Base-by-base conservation (phyloP, 306 rosid genomes). In the Sesbania bispinosa region DNA sequence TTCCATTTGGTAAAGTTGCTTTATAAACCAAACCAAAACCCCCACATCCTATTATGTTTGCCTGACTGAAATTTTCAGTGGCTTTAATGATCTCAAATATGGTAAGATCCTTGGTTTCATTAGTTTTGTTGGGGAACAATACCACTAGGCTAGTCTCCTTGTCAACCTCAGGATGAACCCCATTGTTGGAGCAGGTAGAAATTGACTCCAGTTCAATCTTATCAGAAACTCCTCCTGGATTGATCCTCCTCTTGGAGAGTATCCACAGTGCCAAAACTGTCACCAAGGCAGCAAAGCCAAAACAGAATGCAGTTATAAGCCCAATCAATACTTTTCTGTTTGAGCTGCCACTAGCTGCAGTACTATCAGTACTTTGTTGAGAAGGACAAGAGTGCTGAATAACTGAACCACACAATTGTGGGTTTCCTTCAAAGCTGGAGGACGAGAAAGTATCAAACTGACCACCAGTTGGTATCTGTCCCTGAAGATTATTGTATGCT, bases 21-120 rank as follows among this genome's bases (percentile, higher is more conserved):
- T 85, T 93, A 74, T 90, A 93, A 74, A 93, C 98, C 86, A 93
- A 84, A 68, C 98, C 98, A 74, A 90, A 93, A 50, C 98, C 98
- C 6, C 98, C 98, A 39, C 98, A 93, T 33, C 97, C 98, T 26
- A 93, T 68, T 43, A 93, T 93, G 85, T 93, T 90, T 30, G 96
- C 93, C 57, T 93, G 97, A 59, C 89, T 85, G 85, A 93, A 93
- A 85, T 90, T 86, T 58, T 88, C 93, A 6, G 98, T 93, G 71
- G 97, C 93, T 67, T 90, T 90, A 60, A 93, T 62, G 78, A 90
- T 93, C 70, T 93, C 98, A 57, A 77, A 71, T 73, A 93, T 83
- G 64, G 80, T 79, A 47, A 93, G 97, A 77, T 93, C 97, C 83
- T 88, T 88, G 81, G 82, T 77, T 63, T 77, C 92, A 63, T 70